These are phyloP conservation scores for Coffea humblotiana DNA, from an alignment of 305 asterid species.

Conservation along the genomic window DNA sequence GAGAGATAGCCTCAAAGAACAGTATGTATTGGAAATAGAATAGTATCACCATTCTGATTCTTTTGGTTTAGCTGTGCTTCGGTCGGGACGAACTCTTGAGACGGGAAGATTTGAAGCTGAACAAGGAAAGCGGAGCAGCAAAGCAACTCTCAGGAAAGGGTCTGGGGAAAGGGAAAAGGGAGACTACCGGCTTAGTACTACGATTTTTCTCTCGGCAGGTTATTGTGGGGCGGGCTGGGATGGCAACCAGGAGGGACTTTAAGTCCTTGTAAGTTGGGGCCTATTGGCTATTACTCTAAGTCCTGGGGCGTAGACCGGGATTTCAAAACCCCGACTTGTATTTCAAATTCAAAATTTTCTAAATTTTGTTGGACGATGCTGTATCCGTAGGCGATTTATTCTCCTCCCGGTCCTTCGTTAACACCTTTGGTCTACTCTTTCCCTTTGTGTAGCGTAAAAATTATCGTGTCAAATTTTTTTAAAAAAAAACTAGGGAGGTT, in stretches of 20 bases:
- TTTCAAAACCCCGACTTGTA: too few species aligned
- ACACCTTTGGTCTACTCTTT: too few species aligned
- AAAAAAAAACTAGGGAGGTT: background rate
- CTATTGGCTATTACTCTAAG: too few species aligned
- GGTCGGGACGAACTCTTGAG: background rate
- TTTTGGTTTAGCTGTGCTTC: background rate
- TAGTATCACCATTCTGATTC: slow-evolving; percentile 14
- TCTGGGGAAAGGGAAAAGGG: background rate
- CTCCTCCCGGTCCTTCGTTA: too few species aligned
- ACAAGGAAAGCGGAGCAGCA: background rate
- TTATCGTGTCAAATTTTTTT: too few species aligned
- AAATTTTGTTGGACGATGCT: too few species aligned
- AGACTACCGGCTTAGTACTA: background rate
- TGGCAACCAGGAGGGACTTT: too few species aligned
- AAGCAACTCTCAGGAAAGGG: background rate
- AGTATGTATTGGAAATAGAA: background rate
- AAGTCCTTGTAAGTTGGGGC: too few species aligned
- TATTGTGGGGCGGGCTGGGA: background rate
- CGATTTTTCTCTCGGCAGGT: background rate
- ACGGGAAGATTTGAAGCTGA: background rate
- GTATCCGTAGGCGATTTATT: too few species aligned
- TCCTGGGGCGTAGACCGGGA: too few species aligned
- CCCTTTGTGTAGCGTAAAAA: too few species aligned
- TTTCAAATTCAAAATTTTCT: too few species aligned
- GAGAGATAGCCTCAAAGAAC: background rate